These are phyloP conservation scores for Erysimum cheiranthoides DNA, from an alignment of 345 rosid species.

Conservation along the genomic window DNA sequence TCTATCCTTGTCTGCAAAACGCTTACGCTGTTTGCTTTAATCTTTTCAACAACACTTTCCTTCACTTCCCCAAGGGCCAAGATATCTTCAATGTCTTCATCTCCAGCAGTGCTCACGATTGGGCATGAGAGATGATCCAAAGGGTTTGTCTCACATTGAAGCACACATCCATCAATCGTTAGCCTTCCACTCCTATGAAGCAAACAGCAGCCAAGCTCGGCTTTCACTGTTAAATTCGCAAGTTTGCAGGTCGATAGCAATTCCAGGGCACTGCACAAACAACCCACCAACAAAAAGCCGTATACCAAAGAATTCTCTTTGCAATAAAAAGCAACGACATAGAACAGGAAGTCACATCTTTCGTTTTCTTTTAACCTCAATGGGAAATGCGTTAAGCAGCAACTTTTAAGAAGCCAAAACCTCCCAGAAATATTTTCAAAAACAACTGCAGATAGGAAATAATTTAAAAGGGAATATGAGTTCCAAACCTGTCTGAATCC, in stretches of 20 bases:
- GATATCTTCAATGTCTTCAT: constrained; percentile 22
- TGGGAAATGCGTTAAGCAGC: neutral
- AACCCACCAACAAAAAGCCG: constrained; percentile 43
- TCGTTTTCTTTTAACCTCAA: constrained; percentile 2
- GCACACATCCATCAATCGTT: constrained; percentile 87
- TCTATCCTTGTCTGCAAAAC: constrained; percentile 84
- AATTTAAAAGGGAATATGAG: constrained; percentile 27
- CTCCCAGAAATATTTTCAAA: neutral
- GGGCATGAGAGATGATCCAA: constrained; percentile 91
- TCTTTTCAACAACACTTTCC: constrained; percentile 40
- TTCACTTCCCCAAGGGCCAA: constrained; percentile 48
- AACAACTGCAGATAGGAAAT: constrained; percentile 2
- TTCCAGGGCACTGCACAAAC: constrained; percentile 78
- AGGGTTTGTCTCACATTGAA: constrained; percentile 84
- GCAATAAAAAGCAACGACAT: constrained; percentile 20
- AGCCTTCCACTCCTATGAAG: constrained; percentile 90
- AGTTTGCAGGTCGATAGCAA: constrained; percentile 84
- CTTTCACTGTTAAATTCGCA: constrained; percentile 78
- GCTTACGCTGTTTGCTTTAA: constrained; percentile 56
- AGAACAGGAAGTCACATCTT: constrained; percentile 22
- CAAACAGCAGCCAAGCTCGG: constrained; percentile 96
- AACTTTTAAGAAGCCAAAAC: constrained; percentile 10
- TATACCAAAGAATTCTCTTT: constrained; percentile 39
- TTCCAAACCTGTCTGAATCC: constrained; percentile 91
- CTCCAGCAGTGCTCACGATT: constrained; percentile 75